Evolutionary conservation across 495 filamentous ascomycete genomes (phyloP), one percentile per base, ranked within the genome.

Genomic region (Neurospora sp.): DNA sequence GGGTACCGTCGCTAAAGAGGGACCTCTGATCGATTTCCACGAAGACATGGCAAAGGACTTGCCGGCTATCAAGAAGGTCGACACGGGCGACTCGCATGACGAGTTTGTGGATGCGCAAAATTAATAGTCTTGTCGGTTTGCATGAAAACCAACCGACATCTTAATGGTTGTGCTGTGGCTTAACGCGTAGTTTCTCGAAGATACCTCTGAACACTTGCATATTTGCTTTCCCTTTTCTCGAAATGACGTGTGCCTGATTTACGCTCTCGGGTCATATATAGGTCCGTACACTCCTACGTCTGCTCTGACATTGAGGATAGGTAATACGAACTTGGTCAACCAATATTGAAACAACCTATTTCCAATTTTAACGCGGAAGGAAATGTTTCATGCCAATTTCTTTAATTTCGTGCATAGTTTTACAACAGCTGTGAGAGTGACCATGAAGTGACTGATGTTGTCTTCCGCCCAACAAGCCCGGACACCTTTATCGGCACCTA

Each of bases 21-120:
- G 81, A 1, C 81, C 86, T 0, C 75, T 89, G 61, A 81, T 86
- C 37, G 81, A 87, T 74, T 89, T 89, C 70, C 80, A 86, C 39
- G 73, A 80, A 6, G 85, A 88, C 69, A n/a, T 88, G 78, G 81
- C 83, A 75, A 82, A 81, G 45, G 70, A 76, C 39, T 72, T 87
- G 39, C 86, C 85, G 5, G 20, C 71, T 3, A 69, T 73, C 68
- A 79, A 78, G 72, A 71, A 76, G 42, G 16, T 73, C 1, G 75
- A 77, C 41, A 75, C 77, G 27, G 74, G 73, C 8, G 80, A 77
- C 7, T 81, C 79, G 8, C 72, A 77, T 16, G 79, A 81, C 73
- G 77, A 79, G 7, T 81, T 82, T 70, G 77, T 79, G 38, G 80
- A 82, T 47, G 80, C 80, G 16, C 74, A 76, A 38, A 79, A 70